Base-by-base conservation (phyloP, 192 early-diverging fungal genomes). In the Coemansia reversa region DNA sequence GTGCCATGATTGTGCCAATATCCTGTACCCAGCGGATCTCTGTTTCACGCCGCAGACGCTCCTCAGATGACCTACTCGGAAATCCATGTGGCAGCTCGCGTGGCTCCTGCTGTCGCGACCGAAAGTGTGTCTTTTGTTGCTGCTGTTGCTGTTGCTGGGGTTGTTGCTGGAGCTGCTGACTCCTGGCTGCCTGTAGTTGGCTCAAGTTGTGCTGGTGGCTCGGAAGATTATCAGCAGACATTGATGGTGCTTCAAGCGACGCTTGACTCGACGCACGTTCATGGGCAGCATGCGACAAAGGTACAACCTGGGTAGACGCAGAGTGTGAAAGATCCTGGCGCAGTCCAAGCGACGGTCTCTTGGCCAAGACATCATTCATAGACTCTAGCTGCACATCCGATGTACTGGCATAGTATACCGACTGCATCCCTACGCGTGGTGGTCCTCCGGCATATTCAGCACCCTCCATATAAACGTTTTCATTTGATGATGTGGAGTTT, bases 11-110 rank as follows among this genome's bases (percentile, higher is more conserved):
- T 5, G 58, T 72, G 47, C 65, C 74, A 51, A 81, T 67, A 39
- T 76, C 79, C 54, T 76, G 70, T 11, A 81, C 67, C 79, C 79
- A 81, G 7, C 70, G 68, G 39, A 81, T 71, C 50, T 81, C 79
- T 0, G 79, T 76, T 65, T 81, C 79, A 50, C 79, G 73, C 35
- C 72, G 79, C 60, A 81, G 63, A 23, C 73, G 66, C 54, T 81
- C 74, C 63, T 81, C 74, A 2, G 74, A 75, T 16, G 63, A 57
- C 47, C 70, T 71, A 45, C 69, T 76, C 11, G 73, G 72, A 33
- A 75, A 81, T 18, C 72, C 72, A 19, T 68, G 70, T 19, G 68
- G 55, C 49, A 68, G 28, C 19, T 75, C 69, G 23, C 65, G 65
- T 7, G 72, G 20, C 18, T 74, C 65, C 24, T 60, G 67, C 6